These are phyloP conservation scores for Candida orba DNA, from an alignment of 805 yeast species.

Conservation along the genomic window DNA sequence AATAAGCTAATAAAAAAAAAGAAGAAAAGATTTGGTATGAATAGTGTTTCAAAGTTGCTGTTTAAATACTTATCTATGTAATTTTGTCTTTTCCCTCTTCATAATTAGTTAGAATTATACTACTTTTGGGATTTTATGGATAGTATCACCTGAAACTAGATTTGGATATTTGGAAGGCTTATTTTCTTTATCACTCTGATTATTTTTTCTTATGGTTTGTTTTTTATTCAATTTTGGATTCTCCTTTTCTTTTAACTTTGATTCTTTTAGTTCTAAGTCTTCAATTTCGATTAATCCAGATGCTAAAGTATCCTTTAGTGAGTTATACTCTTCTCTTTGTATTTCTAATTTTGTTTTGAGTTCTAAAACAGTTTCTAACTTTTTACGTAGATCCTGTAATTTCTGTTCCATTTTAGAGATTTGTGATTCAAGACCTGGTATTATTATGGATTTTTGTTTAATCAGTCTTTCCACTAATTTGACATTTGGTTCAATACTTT, in stretches of 20 bases:
- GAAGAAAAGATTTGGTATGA: not conserved
- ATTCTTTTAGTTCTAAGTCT: constrained; percentile 10
- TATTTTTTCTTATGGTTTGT: constrained; percentile 6
- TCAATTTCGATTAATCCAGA: constrained; percentile 11
- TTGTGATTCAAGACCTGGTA: not conserved
- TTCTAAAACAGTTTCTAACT: not conserved
- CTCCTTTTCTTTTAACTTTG: not conserved
- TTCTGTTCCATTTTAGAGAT: not conserved
- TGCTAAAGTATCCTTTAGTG: constrained; percentile 8
- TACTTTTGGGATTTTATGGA: constrained; percentile 23
- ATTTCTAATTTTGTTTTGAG: not conserved
- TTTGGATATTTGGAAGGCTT: not conserved
- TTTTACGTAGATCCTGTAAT: not conserved
- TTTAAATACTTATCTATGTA: too few relatives aligned
- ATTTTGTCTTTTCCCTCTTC: not conserved
- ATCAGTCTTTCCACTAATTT: not conserved
- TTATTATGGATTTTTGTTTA: constrained; percentile 1
- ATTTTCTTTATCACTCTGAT: not conserved
- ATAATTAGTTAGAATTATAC: constrained; percentile 1
- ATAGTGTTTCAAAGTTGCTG: too few relatives aligned
- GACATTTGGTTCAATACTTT: not conserved
- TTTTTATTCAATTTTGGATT: not conserved
- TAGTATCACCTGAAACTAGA: constrained; percentile 15
- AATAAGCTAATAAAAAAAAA: not conserved
- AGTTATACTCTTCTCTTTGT: constrained; percentile 2